Percentiles rank a stretch among this genome's conserved stretches.
Evolutionary conservation across 176 grass and related monocot species (phyloP).

Genomic region (Cymbopogon citratus): DNA sequence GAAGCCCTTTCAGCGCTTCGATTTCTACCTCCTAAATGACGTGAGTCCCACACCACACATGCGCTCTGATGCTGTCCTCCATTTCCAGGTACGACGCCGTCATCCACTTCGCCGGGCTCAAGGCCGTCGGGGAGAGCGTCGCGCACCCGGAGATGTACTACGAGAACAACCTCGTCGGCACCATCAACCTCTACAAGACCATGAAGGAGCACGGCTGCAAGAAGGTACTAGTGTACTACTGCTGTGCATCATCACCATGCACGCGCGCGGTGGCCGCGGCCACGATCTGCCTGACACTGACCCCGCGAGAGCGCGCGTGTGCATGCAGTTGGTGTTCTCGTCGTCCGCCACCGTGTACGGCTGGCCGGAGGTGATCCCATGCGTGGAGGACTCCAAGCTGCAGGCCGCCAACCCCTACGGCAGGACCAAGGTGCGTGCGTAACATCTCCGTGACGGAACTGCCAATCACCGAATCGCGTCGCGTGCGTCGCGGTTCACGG

Average conservation of each 20-base stretch:
- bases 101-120: conserved; percentile 84
- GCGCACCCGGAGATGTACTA: conserved; percentile 71
- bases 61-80: not conserved
- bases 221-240: conserved; percentile 53
- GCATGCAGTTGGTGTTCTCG: conserved; percentile 69
- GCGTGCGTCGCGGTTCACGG: not conserved
- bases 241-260: no score
- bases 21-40: not conserved
- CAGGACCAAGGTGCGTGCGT: conserved; percentile 65
- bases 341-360: conserved; percentile 90
- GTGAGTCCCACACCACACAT: not conserved
- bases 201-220: conserved; percentile 76
- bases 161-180: conserved; percentile 86
- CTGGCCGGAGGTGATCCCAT: conserved; percentile 68
- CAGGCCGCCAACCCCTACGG: conserved; percentile 89
- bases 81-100: conserved; percentile 81
- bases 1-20: not conserved
- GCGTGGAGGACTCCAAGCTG: conserved; percentile 62
- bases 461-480: not conserved
- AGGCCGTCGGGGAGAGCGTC: conserved; percentile 91
- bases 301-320: no score
- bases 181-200: conserved; percentile 68
- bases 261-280: not conserved
- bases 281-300: not conserved
- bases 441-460: not conserved